Percentiles rank a stretch among this genome's conserved stretches.
Conservation (phyloP, 1,139 yeast species). For the Candida gigantensis region DNA sequence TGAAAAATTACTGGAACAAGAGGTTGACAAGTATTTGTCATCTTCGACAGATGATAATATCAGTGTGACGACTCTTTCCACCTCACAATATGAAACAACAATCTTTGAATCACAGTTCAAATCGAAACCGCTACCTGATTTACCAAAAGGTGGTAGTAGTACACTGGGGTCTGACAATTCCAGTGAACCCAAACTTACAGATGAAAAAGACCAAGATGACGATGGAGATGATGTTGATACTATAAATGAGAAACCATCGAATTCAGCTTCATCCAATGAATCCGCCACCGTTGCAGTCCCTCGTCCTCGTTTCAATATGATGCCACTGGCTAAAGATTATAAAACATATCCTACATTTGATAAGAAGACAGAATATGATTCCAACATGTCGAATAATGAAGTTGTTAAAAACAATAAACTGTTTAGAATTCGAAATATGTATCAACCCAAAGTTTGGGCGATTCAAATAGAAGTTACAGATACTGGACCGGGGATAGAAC, state of each 20-base stretch:
- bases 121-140: conserved; percentile 30
- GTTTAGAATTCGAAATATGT: conserved; percentile 37
- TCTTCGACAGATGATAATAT: conserved; percentile 13
- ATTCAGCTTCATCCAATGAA: conserved; percentile 1
- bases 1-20: not conserved
- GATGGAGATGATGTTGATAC: conserved; percentile 4
- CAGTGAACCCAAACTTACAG: conserved; percentile 10
- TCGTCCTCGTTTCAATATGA: conserved; percentile 8
- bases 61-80: conserved; percentile 49
- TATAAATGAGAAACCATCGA: not conserved
- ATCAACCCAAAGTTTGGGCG: conserved; percentile 53
- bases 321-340: conserved; percentile 14
- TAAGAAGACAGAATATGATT: conserved; percentile 10
- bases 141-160: conserved; percentile 14
- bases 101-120: conserved; percentile 54
- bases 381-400: conserved; percentile 17
- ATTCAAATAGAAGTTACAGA: conserved; percentile 79
- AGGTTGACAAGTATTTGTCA: conserved; percentile 2
- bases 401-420: conserved; percentile 36
- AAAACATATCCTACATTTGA: conserved; percentile 12
- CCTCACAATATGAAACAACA: conserved; percentile 56
- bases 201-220: conserved; percentile 1
- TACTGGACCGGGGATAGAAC: conserved; percentile 91
- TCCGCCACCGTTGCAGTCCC: conserved; percentile 3
- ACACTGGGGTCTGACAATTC: too few species aligned